Conservation (phyloP, 1,284 basidiomycete genomes). For the Tylopilus sp. region DNA sequence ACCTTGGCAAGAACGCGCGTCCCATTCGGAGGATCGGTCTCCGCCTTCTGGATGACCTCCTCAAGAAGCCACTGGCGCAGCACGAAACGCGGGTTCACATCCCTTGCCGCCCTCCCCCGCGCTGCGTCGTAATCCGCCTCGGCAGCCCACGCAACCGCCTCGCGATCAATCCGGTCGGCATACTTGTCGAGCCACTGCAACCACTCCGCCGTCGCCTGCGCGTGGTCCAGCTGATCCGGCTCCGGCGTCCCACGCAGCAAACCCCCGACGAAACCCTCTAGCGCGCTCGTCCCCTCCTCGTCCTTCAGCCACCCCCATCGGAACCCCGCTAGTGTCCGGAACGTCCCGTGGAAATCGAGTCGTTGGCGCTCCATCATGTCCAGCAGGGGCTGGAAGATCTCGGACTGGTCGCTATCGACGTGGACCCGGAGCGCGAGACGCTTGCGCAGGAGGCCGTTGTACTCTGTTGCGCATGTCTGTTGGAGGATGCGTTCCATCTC, state of each 20-base stretch:
- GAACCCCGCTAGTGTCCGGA: slow-evolving; percentile 70
- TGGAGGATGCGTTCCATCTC: slow-evolving; percentile 60
- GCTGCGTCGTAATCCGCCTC: slow-evolving; percentile 39
- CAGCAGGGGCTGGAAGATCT: slow-evolving; percentile 62
- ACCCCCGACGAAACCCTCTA: slow-evolving; percentile 46
- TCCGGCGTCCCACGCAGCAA: slow-evolving; percentile 51
- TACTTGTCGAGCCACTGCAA: slow-evolving; percentile 68
- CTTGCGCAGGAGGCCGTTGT: slow-evolving; percentile 66
- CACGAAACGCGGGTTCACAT: slow-evolving; percentile 83
- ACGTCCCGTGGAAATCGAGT: slow-evolving; percentile 82
- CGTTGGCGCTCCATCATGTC: slow-evolving; percentile 64
- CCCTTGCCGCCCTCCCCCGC: slow-evolving; percentile 44
- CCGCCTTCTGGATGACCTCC: slow-evolving; percentile 71
- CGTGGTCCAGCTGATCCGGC: slow-evolving; percentile 40
- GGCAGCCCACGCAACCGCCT: slow-evolving; percentile 41
- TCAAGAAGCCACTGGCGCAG: slow-evolving; percentile 92
- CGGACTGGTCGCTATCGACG: slow-evolving; percentile 55
- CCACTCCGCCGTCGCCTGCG: slow-evolving; percentile 49
- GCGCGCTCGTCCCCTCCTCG: slow-evolving; percentile 23
- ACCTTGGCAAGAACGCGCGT: slow-evolving; percentile 69
- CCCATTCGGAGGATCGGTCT: slow-evolving; percentile 56
- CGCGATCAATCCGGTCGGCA: slow-evolving; percentile 55
- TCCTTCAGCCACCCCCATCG: slow-evolving; percentile 41
- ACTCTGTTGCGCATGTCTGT: slow-evolving; percentile 54
- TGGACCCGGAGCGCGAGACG: slow-evolving; percentile 68